phyloP scores from a whole-genome alignment of 1,284 basidiomycete species.

The Anthracocystis walkeri region DNA sequence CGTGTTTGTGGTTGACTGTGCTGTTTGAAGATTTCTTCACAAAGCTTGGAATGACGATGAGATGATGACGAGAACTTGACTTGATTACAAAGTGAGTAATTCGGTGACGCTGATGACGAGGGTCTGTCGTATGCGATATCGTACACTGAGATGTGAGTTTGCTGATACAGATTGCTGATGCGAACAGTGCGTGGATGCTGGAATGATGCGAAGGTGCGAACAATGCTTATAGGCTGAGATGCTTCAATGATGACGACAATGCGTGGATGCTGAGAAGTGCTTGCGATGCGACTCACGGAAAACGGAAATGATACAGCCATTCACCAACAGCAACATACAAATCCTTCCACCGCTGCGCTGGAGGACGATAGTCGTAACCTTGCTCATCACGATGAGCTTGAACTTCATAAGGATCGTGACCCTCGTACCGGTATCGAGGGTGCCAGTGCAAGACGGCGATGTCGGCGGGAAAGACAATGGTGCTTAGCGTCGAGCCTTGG shows the following conservation, averaged over 20 bases:
- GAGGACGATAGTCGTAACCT: background rate
- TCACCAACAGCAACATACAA: conserved; percentile 22
- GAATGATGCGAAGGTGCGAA: background rate
- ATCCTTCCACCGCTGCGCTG: conserved; percentile 24
- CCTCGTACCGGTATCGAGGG: conserved; percentile 20
- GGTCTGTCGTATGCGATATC: background rate
- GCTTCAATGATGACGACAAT: too few species aligned
- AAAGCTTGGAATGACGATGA: too few species aligned
- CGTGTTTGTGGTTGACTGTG: too few species aligned
- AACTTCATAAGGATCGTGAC: conserved; percentile 11
- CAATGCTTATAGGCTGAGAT: background rate
- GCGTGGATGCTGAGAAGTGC: too few species aligned
- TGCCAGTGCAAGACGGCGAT: conserved; percentile 29
- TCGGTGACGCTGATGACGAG: background rate
- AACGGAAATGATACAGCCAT: conserved; percentile 41
- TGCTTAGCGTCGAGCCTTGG: conserved; percentile 20
- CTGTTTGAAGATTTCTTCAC: too few species aligned
- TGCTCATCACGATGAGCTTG: conserved; percentile 5
- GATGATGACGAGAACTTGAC: background rate
- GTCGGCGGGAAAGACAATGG: conserved; percentile 11
- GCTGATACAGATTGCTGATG: background rate
- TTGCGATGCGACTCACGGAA: conserved; percentile 12
- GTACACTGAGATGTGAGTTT: background rate
- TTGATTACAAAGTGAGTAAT: background rate
- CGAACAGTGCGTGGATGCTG: background rate